A percentile compares a stretch with the other conserved stretches of the same genome.
These are phyloP conservation scores for Termitomyces sp. DNA, from an alignment of 768 basidiomycete species.

Conservation along the genomic window DNA sequence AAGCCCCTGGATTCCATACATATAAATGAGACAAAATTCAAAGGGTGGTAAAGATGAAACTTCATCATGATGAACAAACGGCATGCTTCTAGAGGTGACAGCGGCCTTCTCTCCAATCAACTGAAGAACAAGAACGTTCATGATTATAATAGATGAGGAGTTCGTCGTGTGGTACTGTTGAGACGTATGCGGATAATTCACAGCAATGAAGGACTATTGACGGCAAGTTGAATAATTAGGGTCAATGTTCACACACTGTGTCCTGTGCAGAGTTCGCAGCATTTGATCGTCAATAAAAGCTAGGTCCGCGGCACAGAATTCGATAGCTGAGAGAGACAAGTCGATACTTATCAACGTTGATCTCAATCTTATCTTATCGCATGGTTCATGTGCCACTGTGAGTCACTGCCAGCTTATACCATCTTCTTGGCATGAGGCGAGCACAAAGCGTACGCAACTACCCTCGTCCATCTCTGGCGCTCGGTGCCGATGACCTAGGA, in stretches of 20 bases:
- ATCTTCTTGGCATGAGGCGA: conserved; percentile 58
- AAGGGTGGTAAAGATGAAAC: not conserved
- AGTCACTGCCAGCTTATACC: not conserved
- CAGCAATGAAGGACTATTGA: too few species aligned
- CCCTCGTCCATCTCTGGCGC: conserved; percentile 43
- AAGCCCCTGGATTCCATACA: not conserved
- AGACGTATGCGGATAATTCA: not conserved
- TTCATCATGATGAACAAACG: not conserved
- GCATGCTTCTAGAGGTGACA: not conserved
- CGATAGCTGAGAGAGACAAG: too few species aligned
- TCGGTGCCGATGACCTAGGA: conserved; percentile 53
- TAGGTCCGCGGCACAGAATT: too few species aligned
- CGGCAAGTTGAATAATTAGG: too few species aligned
- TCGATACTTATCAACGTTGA: too few species aligned
- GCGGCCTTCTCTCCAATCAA: not conserved
- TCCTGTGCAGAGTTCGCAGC: too few species aligned
- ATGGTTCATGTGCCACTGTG: not conserved
- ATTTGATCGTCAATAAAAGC: too few species aligned
- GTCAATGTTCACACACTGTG: too few species aligned
- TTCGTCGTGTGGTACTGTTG: not conserved
- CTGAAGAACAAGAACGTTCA: not conserved
- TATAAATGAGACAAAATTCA: not conserved
- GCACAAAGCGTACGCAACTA: conserved; percentile 59
- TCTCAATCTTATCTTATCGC: conserved; percentile 1
- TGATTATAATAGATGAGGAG: not conserved